A percentile compares a stretch with the other conserved stretches of the same genome.
Conservation (phyloP, 2,329 filamentous ascomycete genomes). For the Colletotrichum falcatum region DNA sequence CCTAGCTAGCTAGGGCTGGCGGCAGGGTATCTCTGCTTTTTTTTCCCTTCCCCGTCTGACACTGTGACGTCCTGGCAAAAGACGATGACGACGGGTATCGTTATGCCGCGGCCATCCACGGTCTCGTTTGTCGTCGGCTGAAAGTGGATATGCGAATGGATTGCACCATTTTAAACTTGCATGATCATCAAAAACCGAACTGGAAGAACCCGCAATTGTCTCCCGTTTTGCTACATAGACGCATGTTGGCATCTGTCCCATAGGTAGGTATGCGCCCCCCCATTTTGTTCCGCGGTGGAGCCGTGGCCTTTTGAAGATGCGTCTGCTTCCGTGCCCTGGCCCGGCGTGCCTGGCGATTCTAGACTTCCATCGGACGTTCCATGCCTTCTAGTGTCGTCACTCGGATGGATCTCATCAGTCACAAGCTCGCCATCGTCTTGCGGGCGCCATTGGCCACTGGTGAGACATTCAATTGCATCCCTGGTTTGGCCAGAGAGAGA, state of each 20-base stretch:
- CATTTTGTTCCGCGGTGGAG: slow-evolving; percentile 37
- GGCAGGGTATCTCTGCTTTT: no score
- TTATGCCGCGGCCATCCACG: slow-evolving; percentile 22
- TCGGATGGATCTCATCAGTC: slow-evolving; percentile 41
- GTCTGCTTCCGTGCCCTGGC: slow-evolving; percentile 39
- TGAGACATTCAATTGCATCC: slow-evolving; percentile 27
- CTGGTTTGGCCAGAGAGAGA: no score
- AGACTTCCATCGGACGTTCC: slow-evolving; percentile 37
- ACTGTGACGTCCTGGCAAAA: slow-evolving; percentile 2
- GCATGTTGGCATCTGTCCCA: slow-evolving; percentile 9
- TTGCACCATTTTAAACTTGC: slow-evolving; percentile 19
- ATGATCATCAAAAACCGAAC: slow-evolving; percentile 3
- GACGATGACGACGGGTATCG: background rate
- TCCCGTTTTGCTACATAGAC: slow-evolving; percentile 23
- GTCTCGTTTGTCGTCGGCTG: slow-evolving; percentile 41
- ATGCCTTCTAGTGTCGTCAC: slow-evolving; percentile 31
- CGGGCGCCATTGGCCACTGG: slow-evolving; percentile 7
- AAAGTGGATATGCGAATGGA: slow-evolving; percentile 36
- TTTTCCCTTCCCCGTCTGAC: slow-evolving; percentile 13
- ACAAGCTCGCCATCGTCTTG: slow-evolving; percentile 39
- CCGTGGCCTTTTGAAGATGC: slow-evolving; percentile 31
- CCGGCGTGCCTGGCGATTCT: slow-evolving; percentile 26
- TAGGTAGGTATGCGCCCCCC: slow-evolving; percentile 28
- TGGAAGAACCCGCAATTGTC: slow-evolving; percentile 17
- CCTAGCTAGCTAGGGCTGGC: no score